Base-by-base conservation (phyloP, 2,329 filamentous ascomycete genomes). In the Aureobasidium subglaciale region DNA sequence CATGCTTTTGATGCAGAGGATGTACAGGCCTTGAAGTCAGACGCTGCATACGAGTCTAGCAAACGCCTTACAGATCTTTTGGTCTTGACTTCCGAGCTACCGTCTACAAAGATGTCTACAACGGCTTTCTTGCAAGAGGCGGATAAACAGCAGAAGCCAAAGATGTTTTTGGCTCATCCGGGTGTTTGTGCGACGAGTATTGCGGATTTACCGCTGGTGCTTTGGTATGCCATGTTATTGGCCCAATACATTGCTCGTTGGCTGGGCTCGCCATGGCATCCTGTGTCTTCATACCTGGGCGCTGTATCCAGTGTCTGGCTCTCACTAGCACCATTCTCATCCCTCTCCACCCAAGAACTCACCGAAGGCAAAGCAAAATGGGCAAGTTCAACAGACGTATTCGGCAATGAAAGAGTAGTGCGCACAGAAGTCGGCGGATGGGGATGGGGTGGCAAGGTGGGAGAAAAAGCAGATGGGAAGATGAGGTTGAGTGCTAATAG, bases 31-130 rank as follows among this genome's bases (percentile, higher is more conserved):
- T 70, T 95, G 53, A 70, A 71, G 13, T 80, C 80, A 1, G 63
- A 67, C 0, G 75, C 75, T 2, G 82, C 91, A 1, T 99, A 99
- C 73, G 91, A 97, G 71, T 85, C 84, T 59, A 85, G 84, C 56
- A 97, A 99, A 73, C 84, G 90, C 20, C 75, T 97, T 18, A 95
- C 88, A 1, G 93, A 99, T 67, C 64, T 95, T 15, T 75, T 97
- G 58, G 79, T 82, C n/a, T 74, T 97, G 22, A 91, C 89, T 0
- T 80, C 81, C 10, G 75, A 81, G 20, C 76, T 92, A 1, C 84
- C 88, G 1, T 78, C 83, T 13, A 81, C 84, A 1, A 71, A 74
- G 2, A 76, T 81, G 0, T 80, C 78, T 66, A 78, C 84, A 2
- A 68, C 73, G 4, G 67, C 73, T 0, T 92, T 83, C 68, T 78